phyloP scores from a whole-genome alignment of 495 filamentous ascomycete genomes.

The Hypoxylon lienhwacheense region DNA sequence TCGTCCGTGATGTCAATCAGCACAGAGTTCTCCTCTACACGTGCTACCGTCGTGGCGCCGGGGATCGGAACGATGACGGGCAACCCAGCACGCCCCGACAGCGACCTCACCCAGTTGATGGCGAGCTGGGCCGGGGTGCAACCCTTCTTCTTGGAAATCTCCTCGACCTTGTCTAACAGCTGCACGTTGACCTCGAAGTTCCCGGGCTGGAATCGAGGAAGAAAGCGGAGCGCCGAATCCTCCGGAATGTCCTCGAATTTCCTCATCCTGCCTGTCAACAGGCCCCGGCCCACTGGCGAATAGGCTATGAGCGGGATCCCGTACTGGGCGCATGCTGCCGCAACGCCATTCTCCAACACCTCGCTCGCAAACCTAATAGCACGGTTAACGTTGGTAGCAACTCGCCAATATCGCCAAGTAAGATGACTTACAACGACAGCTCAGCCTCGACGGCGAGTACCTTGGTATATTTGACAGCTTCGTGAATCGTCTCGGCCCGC shows the following conservation, averaged over 20 bases:
- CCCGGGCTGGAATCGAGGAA: conserved; percentile 68
- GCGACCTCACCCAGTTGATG: conserved; percentile 65
- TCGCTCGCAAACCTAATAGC: conserved; percentile 19
- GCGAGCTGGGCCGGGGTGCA: conserved; percentile 76
- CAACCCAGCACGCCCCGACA: conserved; percentile 58
- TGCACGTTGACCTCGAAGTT: conserved; percentile 73
- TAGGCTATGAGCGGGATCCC: conserved; percentile 73
- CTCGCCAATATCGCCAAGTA: conserved; percentile 32
- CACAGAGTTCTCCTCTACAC: conserved; percentile 55
- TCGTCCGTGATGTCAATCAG: conserved; percentile 48
- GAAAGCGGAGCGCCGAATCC: conserved; percentile 63
- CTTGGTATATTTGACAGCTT: conserved; percentile 66
- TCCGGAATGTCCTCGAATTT: conserved; percentile 38
- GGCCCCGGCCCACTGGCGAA: conserved; percentile 25
- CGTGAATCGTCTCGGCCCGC: conserved; percentile 69
- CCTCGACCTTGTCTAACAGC: conserved; percentile 66
- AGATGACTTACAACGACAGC: conserved; percentile 60
- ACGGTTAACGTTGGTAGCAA: conserved; percentile 66
- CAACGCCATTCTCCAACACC: conserved; percentile 69
- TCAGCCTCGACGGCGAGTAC: conserved; percentile 79
- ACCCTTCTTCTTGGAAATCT: conserved; percentile 68
- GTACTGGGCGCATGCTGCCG: conserved; percentile 67
- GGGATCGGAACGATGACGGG: conserved; percentile 78
- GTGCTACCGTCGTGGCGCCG: conserved; percentile 59
- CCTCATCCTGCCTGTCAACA: conserved; percentile 64